Conservation (phyloP, 768 basidiomycete genomes). For the Mycena epipterygia region DNA sequence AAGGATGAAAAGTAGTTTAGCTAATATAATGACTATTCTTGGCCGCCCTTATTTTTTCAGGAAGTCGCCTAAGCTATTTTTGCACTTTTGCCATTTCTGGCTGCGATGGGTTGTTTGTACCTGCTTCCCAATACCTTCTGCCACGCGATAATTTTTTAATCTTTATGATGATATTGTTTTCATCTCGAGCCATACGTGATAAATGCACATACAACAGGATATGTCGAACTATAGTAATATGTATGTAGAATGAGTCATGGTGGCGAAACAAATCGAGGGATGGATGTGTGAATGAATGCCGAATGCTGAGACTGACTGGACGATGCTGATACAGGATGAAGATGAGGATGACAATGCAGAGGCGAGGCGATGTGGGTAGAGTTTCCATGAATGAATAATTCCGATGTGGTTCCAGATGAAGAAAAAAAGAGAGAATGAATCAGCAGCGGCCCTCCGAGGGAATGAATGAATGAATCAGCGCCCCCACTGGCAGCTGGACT, state of each 20-base stretch:
- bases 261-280: not conserved
- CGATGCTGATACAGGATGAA: too few relatives aligned
- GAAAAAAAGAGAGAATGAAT: not conserved
- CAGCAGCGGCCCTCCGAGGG: too few relatives aligned
- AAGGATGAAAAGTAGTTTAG: too few relatives aligned
- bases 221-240: not conserved
- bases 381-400: not conserved
- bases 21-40: too few relatives aligned
- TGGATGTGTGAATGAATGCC: not conserved
- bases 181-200: not conserved
- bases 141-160: too few relatives aligned
- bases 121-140: not conserved
- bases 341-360: too few relatives aligned
- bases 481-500: not conserved
- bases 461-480: not conserved
- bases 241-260: not conserved
- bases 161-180: too few relatives aligned
- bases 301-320: not conserved
- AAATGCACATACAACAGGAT: not conserved
- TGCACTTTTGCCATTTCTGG: slow-evolving; percentile 7
- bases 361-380: not conserved
- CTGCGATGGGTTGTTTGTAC: slow-evolving; percentile 7
- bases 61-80: too few relatives aligned
- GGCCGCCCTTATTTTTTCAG: too few relatives aligned
- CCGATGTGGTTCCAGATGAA: not conserved